phyloP scores from a whole-genome alignment of 257 asterid species.

The Striga asiatica region DNA sequence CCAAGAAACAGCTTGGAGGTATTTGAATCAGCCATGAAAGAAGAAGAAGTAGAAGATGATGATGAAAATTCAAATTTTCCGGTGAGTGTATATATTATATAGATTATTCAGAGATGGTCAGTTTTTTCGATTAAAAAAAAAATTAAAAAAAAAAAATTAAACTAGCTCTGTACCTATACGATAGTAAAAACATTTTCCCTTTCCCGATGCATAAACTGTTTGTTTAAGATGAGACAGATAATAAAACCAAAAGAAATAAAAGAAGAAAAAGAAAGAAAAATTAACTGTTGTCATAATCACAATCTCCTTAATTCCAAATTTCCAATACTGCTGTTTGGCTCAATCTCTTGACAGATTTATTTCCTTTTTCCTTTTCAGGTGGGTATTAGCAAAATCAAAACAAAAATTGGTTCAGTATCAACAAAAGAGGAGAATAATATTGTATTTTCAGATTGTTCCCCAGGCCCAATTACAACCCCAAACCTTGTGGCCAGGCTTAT shows the following conservation, averaged over 20 bases:
- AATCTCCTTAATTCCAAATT: too few species aligned
- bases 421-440: conserved; percentile 26
- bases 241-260: background rate
- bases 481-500: conserved; percentile 83
- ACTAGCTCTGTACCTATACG: too few species aligned
- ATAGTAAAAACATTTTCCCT: conserved; percentile 7
- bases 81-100: too few species aligned
- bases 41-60: conserved; percentile 15
- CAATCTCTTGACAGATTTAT: background rate
- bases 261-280: background rate
- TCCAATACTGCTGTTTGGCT: too few species aligned
- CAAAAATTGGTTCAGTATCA: conserved; percentile 26
- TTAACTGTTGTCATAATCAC: background rate
- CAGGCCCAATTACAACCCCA: conserved; percentile 63
- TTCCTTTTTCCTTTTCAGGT: conserved; percentile 29
- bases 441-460: conserved; percentile 30
- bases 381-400: conserved; percentile 51
- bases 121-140: too few species aligned
- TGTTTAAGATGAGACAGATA: background rate
- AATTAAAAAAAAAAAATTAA: too few species aligned
- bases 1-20: conserved; percentile 88
- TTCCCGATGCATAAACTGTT: conserved; percentile 24
- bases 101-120: too few species aligned
- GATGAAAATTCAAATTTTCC: conserved; percentile 33
- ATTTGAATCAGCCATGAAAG: conserved; percentile 23